phyloP scores from a whole-genome alignment of 495 filamentous ascomycete genomes.

The Gamarada debralockiae region DNA sequence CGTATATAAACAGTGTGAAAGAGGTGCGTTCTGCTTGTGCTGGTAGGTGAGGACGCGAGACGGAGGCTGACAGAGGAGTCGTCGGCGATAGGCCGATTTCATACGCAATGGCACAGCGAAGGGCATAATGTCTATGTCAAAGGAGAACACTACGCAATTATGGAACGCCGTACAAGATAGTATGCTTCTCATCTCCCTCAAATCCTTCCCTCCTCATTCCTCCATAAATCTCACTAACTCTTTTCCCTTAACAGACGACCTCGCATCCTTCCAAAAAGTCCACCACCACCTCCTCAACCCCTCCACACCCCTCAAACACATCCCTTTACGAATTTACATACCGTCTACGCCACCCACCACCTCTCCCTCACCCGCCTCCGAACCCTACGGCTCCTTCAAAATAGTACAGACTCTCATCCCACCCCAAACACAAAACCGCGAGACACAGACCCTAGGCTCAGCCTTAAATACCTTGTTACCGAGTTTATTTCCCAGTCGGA shows the following conservation, averaged over 20 bases:
- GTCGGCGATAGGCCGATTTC: slow-evolving; percentile 65
- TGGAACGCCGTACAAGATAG: slow-evolving; percentile 83
- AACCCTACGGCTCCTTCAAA: slow-evolving; percentile 48
- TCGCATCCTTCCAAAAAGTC: slow-evolving; percentile 66
- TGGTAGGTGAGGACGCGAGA: background rate
- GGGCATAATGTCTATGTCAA: slow-evolving; percentile 87
- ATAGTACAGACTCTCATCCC: slow-evolving; percentile 67
- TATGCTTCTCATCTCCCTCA: slow-evolving; percentile 34
- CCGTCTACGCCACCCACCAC: slow-evolving; percentile 59
- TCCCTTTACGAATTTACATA: slow-evolving; percentile 85
- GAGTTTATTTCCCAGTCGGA: slow-evolving; percentile 78
- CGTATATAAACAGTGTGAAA: slow-evolving; percentile 92
- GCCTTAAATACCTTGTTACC: slow-evolving; percentile 78
- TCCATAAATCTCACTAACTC: background rate
- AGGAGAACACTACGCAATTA: slow-evolving; percentile 79
- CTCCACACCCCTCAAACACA: slow-evolving; percentile 67
- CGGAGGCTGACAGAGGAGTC: background rate
- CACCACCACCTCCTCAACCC: slow-evolving; percentile 76
- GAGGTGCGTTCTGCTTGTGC: slow-evolving; percentile 46
- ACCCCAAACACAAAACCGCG: slow-evolving; percentile 38
- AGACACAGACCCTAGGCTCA: slow-evolving; percentile 75
- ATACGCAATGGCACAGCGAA: slow-evolving; percentile 87
- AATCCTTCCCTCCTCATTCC: background rate
- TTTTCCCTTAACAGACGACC: slow-evolving; percentile 61
- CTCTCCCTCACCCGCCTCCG: slow-evolving; percentile 30